Conservation (phyloP, 306 rosid species). For the Dalbergia oliveri region DNA sequence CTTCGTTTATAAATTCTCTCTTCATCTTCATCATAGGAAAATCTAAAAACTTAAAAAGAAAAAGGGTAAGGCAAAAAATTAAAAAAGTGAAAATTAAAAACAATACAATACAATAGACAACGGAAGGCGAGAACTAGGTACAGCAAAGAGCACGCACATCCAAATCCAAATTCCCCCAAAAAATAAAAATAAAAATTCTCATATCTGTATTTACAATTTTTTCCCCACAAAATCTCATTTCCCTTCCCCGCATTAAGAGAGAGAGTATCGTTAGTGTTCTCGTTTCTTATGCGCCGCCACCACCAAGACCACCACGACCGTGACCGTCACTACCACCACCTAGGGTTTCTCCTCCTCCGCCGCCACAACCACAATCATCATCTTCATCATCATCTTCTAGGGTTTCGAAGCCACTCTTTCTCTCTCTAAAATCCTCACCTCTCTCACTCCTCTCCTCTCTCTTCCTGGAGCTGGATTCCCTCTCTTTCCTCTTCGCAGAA, state of each 20-base stretch:
- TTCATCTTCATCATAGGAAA: too few species aligned
- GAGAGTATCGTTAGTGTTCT: not conserved
- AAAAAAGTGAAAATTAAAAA: not conserved
- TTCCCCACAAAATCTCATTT: not conserved
- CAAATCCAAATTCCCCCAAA: not conserved
- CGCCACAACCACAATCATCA: not conserved
- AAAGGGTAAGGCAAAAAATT: not conserved
- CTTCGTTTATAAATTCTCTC: too few species aligned
- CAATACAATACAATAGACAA: not conserved
- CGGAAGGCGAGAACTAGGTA: not conserved
- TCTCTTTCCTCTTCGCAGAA: conserved; percentile 58
- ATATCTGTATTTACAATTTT: not conserved
- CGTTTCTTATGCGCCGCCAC: conserved; percentile 64
- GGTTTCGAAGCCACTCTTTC: conserved; percentile 40
- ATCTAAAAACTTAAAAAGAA: not conserved
- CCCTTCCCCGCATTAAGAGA: not conserved
- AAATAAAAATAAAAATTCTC: not conserved
- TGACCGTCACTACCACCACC: conserved; percentile 4
- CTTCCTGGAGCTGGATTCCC: conserved; percentile 18
- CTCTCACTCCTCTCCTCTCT: conserved; percentile 24
- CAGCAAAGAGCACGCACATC: conserved; percentile 29
- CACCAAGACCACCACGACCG: conserved; percentile 52
- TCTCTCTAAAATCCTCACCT: conserved; percentile 19
- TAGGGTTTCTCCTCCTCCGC: conserved; percentile 49
- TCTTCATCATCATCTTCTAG: conserved; percentile 10